Base-by-base conservation (phyloP, 768 basidiomycete species). In the Steccherinum ochraceum region DNA sequence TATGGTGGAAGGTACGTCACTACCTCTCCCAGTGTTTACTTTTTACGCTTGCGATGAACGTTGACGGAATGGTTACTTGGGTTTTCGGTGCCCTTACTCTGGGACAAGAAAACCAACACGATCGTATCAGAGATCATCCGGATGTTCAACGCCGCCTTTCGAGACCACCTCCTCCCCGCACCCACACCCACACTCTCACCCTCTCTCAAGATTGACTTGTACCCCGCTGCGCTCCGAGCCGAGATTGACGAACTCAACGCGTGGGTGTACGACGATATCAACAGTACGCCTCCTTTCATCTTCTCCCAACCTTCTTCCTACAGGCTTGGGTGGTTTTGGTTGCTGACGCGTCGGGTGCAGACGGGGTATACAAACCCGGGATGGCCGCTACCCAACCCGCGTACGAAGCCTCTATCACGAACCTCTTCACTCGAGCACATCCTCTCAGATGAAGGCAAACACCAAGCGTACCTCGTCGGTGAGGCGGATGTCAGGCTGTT, bases 71-170 rank as follows among this genome's bases (percentile, higher is more conserved):
- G n/a, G n/a, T n/a, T n/a, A n/a, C n/a, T n/a, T n/a, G n/a, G 87
- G 39, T 92, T 91, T 72, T 92, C 92, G 1, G 89, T 93, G 7
- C 93, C 93, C 4, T 69, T 92, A 25, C 74, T 99, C 4, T 99
- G 92, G 90, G 96, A 98, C 70, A 94, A 84, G 72, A 89, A 94
- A 66, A 71, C 64, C 40, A 70, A 84, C 42, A 87, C 86, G 39
- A 87, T 97, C 57, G 96, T 99, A 51, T 83, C 88, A 2, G 95
- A 98, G 69, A 93, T 98, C 63, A 92, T 98, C 61, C 84, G 95
- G 51, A 88, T 95, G 7, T 79, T 98, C 71, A 97, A 99, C 69
- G 75, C 77, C 5, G 84, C 78, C 1, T 94, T 95, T 72, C n/a
- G n/a, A n/a, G 83, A 96, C 64, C 72, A 83, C 19, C 58, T 86